These are phyloP conservation scores for Ambrosia trifida DNA, from an alignment of 129 eudicot species.

Conservation along the genomic window DNA sequence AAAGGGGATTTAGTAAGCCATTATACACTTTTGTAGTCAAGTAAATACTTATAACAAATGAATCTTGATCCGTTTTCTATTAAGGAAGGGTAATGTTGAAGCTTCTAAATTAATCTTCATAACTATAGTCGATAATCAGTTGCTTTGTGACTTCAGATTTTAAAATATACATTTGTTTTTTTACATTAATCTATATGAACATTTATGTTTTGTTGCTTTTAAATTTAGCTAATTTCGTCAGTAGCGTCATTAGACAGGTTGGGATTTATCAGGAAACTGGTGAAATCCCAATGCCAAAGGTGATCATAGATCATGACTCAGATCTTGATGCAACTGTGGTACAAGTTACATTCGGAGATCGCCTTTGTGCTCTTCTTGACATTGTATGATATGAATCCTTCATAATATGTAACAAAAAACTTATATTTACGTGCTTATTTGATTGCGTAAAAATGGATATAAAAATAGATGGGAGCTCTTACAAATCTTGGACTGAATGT, in stretches of 20 bases:
- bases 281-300: constrained; percentile 73
- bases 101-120: too few species aligned
- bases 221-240: background rate
- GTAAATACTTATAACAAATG: too few species aligned
- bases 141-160: too few species aligned
- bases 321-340: constrained; percentile 84
- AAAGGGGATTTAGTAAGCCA: too few species aligned
- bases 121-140: too few species aligned
- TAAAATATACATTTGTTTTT: too few species aligned
- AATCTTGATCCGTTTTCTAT: too few species aligned
- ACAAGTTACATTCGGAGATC: constrained; percentile 82
- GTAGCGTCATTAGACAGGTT: constrained; percentile 38
- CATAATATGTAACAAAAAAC: background rate
- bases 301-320: constrained; percentile 80
- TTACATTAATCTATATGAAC: too few species aligned
- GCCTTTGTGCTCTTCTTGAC: constrained; percentile 96
- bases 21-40: too few species aligned
- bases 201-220: background rate
- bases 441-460: constrained; percentile 26
- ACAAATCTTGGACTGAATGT: constrained; percentile 87
- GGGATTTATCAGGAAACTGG: constrained; percentile 55
- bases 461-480: constrained; percentile 78
- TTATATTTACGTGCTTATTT: constrained; percentile 13
- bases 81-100: too few species aligned
- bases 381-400: constrained; percentile 64